Evolutionary conservation across 805 yeast genomes (phyloP).

Genomic region (Wickerhamomyces xylosicus): DNA sequence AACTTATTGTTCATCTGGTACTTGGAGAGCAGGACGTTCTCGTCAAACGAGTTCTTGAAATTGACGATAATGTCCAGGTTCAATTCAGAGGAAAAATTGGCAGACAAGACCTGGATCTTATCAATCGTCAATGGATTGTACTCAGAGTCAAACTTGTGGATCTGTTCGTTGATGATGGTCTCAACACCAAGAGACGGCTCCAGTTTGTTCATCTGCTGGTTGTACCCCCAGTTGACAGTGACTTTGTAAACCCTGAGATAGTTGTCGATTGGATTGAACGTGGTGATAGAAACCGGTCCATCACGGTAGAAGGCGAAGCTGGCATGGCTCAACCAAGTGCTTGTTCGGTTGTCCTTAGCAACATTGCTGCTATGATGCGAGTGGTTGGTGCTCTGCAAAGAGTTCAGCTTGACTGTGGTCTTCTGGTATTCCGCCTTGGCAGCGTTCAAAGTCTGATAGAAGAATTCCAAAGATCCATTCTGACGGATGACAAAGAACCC

Average conservation of each 20-base stretch:
- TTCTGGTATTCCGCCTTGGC: conserved; percentile 50
- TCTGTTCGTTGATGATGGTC: conserved; percentile 21
- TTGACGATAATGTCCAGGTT: conserved; percentile 36
- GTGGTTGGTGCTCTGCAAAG: conserved; percentile 11
- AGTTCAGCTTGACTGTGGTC: conserved; percentile 17
- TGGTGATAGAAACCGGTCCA: conserved; percentile 33
- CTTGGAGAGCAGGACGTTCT: conserved; percentile 13
- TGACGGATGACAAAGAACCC: conserved; percentile 60
- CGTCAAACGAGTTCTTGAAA: conserved; percentile 21
- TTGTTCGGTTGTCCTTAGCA: not conserved
- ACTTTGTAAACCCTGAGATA: conserved; percentile 32
- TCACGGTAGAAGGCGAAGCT: conserved; percentile 44
- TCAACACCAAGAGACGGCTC: conserved; percentile 29
- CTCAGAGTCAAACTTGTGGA: conserved; percentile 15
- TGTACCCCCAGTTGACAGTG: conserved; percentile 44
- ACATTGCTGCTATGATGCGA: not conserved
- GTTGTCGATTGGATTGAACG: conserved; percentile 26
- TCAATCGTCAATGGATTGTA: conserved; percentile 22
- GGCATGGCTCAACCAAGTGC: conserved; percentile 23
- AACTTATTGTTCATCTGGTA: conserved; percentile 15
- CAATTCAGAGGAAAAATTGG: conserved; percentile 30
- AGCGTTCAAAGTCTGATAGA: conserved; percentile 40
- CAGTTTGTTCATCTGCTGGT: conserved; percentile 23
- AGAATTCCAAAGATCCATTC: conserved; percentile 48
- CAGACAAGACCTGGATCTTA: conserved; percentile 34